phyloP scores from a whole-genome alignment of 495 filamentous ascomycete genomes.

The Hypoxylon intermedium region DNA sequence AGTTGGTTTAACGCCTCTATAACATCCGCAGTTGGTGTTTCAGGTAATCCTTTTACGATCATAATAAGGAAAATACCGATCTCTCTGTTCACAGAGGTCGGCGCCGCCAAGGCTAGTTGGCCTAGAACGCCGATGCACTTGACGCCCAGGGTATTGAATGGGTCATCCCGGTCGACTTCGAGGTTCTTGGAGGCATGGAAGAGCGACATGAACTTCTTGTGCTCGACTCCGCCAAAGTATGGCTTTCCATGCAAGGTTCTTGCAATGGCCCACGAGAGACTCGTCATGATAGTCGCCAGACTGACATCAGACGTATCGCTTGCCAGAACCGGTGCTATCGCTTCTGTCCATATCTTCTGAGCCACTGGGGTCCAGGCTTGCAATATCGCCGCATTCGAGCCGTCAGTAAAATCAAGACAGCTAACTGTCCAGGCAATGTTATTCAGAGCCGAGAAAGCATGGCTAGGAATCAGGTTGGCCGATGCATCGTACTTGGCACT shows the following conservation, averaged over 20 bases:
- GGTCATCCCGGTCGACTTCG: conserved; percentile 44
- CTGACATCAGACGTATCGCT: conserved; percentile 64
- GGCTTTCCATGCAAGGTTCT: conserved; percentile 57
- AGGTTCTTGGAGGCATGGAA: conserved; percentile 60
- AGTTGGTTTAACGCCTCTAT: conserved; percentile 67
- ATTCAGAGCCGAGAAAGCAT: conserved; percentile 61
- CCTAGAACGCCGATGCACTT: conserved; percentile 70
- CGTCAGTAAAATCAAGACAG: conserved; percentile 54
- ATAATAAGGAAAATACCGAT: conserved; percentile 67
- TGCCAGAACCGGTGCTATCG: conserved; percentile 58
- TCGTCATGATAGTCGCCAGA: conserved; percentile 63
- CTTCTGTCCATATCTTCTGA: conserved; percentile 59
- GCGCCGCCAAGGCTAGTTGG: conserved; percentile 57
- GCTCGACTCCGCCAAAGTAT: conserved; percentile 55
- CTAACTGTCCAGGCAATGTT: conserved; percentile 68
- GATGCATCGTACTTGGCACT: conserved; percentile 31
- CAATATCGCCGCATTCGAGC: conserved; percentile 50
- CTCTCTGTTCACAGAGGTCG: conserved; percentile 57
- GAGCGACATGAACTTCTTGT: conserved; percentile 65
- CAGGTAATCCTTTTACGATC: conserved; percentile 51
- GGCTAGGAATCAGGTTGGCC: conserved; percentile 48
- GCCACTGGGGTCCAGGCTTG: conserved; percentile 57
- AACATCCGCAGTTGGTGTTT: conserved; percentile 56
- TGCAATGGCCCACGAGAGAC: conserved; percentile 68
- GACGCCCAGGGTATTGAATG: conserved; percentile 60